phyloP scores from a whole-genome alignment of 2,329 filamentous ascomycete species.

The Fusarium keratoplasticum region DNA sequence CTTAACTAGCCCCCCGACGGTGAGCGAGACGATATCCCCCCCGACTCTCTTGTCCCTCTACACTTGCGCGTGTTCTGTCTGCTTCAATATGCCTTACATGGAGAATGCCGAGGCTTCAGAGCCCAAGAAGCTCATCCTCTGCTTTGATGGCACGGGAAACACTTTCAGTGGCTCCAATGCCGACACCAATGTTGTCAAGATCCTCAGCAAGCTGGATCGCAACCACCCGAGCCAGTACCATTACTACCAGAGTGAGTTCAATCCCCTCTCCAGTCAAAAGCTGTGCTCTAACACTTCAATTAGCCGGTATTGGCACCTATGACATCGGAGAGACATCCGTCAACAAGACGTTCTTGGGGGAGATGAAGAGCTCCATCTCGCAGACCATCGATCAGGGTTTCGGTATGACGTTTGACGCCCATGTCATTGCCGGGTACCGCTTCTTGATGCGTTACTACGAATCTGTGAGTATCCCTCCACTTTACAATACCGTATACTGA shows the following conservation, averaged over 20 bases:
- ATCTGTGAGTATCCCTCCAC: conserved; percentile 41
- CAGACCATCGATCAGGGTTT: conserved; percentile 57
- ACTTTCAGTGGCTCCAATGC: conserved; percentile 58
- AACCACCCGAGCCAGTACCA: conserved; percentile 57
- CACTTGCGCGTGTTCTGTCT: not conserved
- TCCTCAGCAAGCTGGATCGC: conserved; percentile 60
- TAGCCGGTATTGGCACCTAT: conserved; percentile 64
- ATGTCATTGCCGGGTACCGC: conserved; percentile 64
- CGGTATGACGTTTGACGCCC: conserved; percentile 61
- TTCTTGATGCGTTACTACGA: conserved; percentile 67
- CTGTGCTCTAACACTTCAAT: not conserved
- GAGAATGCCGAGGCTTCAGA: conserved; percentile 23
- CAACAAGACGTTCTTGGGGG: conserved; percentile 51
- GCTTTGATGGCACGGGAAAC: conserved; percentile 63
- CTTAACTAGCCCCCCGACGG: not conserved
- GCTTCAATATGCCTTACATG: conserved; percentile 29
- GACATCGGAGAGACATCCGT: conserved; percentile 57
- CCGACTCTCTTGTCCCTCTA: not conserved
- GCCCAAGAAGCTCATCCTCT: conserved; percentile 58
- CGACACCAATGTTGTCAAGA: conserved; percentile 66
- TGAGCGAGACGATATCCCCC: not conserved
- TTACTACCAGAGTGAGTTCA: conserved; percentile 60
- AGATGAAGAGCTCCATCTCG: conserved; percentile 51
- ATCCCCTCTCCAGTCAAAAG: accelerated
- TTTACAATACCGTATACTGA: not conserved